These are phyloP conservation scores for Starmerella tilneyi DNA, from an alignment of 805 yeast species.

Conservation along the genomic window DNA sequence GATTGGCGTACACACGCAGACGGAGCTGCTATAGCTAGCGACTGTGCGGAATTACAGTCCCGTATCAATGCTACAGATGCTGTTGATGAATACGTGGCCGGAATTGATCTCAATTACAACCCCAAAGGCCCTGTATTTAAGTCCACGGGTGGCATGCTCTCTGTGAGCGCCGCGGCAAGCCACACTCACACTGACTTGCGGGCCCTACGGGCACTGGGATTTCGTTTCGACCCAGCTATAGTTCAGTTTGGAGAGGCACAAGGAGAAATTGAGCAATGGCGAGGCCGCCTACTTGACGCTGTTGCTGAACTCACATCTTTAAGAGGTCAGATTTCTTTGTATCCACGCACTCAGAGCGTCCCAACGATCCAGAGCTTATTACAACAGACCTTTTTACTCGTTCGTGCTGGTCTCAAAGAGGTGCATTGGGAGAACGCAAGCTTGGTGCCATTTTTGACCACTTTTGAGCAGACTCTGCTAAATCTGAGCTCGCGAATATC, in stretches of 20 bases:
- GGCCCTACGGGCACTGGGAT: conserved; percentile 16
- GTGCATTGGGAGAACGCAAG: conserved; percentile 8
- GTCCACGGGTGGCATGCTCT: background rate
- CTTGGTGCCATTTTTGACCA: conserved; percentile 6
- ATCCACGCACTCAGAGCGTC: conserved; percentile 7
- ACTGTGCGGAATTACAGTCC: conserved; percentile 38
- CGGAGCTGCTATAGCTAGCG: conserved; percentile 52
- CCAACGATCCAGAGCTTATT: conserved; percentile 4
- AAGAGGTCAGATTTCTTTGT: background rate
- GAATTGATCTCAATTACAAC: background rate
- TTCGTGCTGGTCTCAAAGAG: conserved; percentile 11
- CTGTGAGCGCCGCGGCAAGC: conserved; percentile 14
- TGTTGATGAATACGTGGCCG: conserved; percentile 40
- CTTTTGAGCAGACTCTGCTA: conserved; percentile 4
- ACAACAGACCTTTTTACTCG: conserved; percentile 3
- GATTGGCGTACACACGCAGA: conserved; percentile 56
- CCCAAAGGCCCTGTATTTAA: background rate
- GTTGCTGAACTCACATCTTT: conserved; percentile 2
- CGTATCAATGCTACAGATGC: conserved; percentile 38
- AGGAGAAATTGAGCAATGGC: background rate
- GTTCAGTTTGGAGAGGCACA: background rate
- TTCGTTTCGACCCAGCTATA: conserved; percentile 8
- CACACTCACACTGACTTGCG: background rate
- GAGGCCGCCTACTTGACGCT: conserved; percentile 7
- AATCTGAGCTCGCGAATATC: conserved; percentile 10